Evolutionary conservation across 768 basidiomycete species (phyloP).

Genomic region (Rhizopogon vesiculosus): DNA sequence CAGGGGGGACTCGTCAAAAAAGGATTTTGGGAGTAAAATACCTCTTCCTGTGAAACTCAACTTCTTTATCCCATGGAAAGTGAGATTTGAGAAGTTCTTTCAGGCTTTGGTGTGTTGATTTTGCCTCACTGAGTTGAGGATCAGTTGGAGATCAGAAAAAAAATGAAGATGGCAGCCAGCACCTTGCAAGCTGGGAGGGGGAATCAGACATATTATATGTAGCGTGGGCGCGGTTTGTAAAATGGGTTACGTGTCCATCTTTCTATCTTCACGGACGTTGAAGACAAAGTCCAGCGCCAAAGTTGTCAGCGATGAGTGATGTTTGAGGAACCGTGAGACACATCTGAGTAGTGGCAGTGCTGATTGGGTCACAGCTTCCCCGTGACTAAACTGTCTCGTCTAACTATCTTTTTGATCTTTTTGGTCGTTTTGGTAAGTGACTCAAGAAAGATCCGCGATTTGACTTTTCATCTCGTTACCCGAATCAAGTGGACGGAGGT

Average conservation of each 20-base stretch:
- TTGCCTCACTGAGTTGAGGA: conserved; percentile 61
- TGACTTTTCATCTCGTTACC: no score
- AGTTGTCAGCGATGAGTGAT: neutral
- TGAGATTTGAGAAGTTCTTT: conserved; percentile 71
- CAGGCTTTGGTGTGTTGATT: conserved; percentile 64
- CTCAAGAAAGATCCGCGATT: no score
- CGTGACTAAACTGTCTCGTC: no score
- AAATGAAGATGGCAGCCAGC: neutral
- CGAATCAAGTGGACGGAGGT: no score
- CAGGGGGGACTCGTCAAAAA: conserved; percentile 5
- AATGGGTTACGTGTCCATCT: conserved; percentile 19
- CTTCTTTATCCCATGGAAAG: conserved; percentile 80
- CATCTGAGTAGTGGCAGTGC: neutral
- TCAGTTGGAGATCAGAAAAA: conserved; percentile 4
- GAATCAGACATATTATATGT: conserved; percentile 34
- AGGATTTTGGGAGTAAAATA: conserved; percentile 35
- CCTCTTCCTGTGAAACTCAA: conserved; percentile 86
- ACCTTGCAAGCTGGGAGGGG: conserved; percentile 34
- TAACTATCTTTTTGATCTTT: no score
- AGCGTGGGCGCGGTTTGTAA: neutral
- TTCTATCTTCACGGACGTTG: conserved; percentile 1
- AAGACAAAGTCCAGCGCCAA: conserved; percentile 2
- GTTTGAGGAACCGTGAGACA: neutral
- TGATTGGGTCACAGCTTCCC: neutral
- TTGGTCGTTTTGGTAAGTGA: no score